Evolutionary conservation across 257 asterid species (phyloP).

Genomic region (Solanum sitiens): DNA sequence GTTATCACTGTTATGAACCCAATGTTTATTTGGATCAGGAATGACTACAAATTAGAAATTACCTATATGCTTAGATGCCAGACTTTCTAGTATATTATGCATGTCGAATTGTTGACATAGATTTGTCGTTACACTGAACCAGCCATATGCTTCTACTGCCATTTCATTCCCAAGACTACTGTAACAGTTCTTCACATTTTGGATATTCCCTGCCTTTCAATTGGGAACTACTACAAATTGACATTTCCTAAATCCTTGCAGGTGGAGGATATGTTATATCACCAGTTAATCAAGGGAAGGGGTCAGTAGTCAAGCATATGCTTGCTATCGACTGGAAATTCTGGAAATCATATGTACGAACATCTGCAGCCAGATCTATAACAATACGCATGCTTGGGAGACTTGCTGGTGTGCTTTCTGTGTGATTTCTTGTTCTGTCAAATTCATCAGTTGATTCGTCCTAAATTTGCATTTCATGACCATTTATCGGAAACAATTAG

Average conservation of each 20-base stretch:
- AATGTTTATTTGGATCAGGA: neutral
- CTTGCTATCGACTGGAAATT: slow-evolving; percentile 92
- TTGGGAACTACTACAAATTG: neutral
- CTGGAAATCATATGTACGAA: slow-evolving; percentile 68
- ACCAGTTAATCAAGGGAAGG: slow-evolving; percentile 71
- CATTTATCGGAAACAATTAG: neutral
- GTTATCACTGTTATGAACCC: neutral
- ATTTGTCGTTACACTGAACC: neutral
- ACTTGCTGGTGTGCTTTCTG: slow-evolving; percentile 52
- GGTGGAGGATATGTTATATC: slow-evolving; percentile 97
- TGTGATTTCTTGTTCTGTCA: neutral
- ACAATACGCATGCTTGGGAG: slow-evolving; percentile 70
- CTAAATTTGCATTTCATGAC: neutral
- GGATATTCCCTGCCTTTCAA: neutral
- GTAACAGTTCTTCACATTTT: neutral
- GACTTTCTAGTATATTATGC: neutral
- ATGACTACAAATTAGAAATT: neutral
- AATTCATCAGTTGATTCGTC: neutral
- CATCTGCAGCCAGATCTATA: slow-evolving; percentile 67
- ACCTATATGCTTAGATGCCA: neutral
- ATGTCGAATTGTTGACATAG: neutral
- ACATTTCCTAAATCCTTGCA: slow-evolving; percentile 11
- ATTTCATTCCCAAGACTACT: neutral
- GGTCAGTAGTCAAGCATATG: slow-evolving; percentile 86
- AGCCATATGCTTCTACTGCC: neutral